Conservation (phyloP, 2,329 filamentous ascomycete species). For the Anthostomella pinea region DNA sequence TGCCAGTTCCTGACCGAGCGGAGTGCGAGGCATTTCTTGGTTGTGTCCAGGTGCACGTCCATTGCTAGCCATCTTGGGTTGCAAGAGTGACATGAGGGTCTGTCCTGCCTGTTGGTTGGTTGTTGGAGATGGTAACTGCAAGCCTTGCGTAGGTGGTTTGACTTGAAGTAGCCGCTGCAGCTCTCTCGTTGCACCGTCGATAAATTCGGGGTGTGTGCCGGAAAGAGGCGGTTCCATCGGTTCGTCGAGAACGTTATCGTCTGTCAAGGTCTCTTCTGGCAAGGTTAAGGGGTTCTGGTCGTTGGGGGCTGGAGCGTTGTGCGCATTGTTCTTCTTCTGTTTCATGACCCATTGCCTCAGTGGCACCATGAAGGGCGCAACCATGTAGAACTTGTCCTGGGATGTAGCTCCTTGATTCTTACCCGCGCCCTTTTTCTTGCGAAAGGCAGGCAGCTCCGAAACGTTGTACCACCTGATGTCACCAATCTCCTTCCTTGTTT, state of each 20-base stretch:
- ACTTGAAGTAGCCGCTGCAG: conserved; percentile 55
- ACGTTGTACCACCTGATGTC: conserved; percentile 95
- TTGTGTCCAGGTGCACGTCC: conserved; percentile 22
- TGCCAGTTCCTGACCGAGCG: conserved; percentile 51
- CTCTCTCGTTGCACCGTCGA: conserved; percentile 35
- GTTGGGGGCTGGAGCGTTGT: conserved; percentile 36
- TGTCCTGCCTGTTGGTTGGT: conserved; percentile 44
- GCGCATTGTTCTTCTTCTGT: conserved; percentile 71
- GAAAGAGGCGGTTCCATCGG: conserved; percentile 27
- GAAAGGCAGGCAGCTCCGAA: conserved; percentile 79
- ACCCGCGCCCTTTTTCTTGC: conserved; percentile 58
- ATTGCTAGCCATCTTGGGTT: conserved; percentile 32
- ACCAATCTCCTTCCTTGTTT: conserved; percentile 94
- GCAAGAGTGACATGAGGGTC: conserved; percentile 52
- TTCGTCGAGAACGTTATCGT: conserved; percentile 57
- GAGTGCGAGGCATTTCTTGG: conserved; percentile 34
- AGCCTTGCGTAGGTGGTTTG: conserved; percentile 50
- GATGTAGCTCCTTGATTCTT: conserved; percentile 53
- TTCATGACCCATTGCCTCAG: conserved; percentile 89
- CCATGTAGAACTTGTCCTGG: conserved; percentile 95
- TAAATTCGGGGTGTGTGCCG: conserved; percentile 21
- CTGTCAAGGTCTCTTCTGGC: conserved; percentile 56
- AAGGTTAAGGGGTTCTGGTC: conserved; percentile 43
- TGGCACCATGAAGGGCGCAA: conserved; percentile 83
- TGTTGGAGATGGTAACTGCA: conserved; percentile 34